A percentile compares a stretch with the other conserved stretches of the same genome.
Evolutionary conservation across 768 basidiomycete species (phyloP).

Genomic region (Mycena amicta): DNA sequence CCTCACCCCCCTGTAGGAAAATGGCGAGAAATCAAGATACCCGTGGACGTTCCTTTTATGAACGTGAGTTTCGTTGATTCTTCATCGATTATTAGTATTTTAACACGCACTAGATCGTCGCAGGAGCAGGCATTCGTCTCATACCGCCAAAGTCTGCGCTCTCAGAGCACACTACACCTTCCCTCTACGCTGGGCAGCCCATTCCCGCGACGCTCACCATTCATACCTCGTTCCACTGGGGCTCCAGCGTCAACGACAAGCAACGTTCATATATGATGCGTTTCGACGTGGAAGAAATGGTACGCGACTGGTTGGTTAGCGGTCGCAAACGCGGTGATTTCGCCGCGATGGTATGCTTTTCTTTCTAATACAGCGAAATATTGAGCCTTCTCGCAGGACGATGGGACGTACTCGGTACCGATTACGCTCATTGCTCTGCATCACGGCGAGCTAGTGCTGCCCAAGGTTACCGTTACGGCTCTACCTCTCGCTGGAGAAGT

Average conservation of each 20-base stretch:
- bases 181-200: slow-evolving; percentile 86
- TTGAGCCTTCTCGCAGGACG: slow-evolving; percentile 51
- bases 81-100: slow-evolving; percentile 1
- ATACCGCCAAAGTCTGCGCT: slow-evolving; percentile 44
- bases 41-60: slow-evolving; percentile 83
- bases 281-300: slow-evolving; percentile 81
- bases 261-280: slow-evolving; percentile 56
- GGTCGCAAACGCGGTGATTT: slow-evolving; percentile 89
- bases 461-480: slow-evolving; percentile 68
- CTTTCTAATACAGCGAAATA: slow-evolving; percentile 3
- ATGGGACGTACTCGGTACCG: slow-evolving; percentile 55
- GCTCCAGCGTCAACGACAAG: slow-evolving; percentile 45
- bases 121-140: slow-evolving; percentile 56
- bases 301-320: slow-evolving; percentile 87
- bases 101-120: slow-evolving; percentile 57
- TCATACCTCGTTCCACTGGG: slow-evolving; percentile 79
- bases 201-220: slow-evolving; percentile 70
- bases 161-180: slow-evolving; percentile 30
- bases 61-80: slow-evolving; percentile 54
- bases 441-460: slow-evolving; percentile 78
- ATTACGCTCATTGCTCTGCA: slow-evolving; percentile 86
- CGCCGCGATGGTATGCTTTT: slow-evolving; percentile 57
- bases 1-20: slow-evolving; percentile 40
- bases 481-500: slow-evolving; percentile 53
- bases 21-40: slow-evolving; percentile 81